phyloP scores from a whole-genome alignment of 306 rosid genomes.

The barrel medic (Medicago truncatula) region MtrunA17r5.0-ANR NC_053043.1:34748501-34749000 shows the following conservation, averaged over 20 bases:
- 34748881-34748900: slow-evolving; percentile 47
- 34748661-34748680: slow-evolving; percentile 55
- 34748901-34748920: slow-evolving; percentile 47
- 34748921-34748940: slow-evolving; percentile 38
- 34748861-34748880: slow-evolving; percentile 35
- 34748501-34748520: not conserved
- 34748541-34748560: too few relatives aligned
- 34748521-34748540: too few relatives aligned
- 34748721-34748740: slow-evolving; percentile 56
- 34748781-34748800: slow-evolving; percentile 47
- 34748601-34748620: too few relatives aligned
- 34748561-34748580: too few relatives aligned
- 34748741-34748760: slow-evolving; percentile 56
- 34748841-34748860: slow-evolving; percentile 39
- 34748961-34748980: slow-evolving; percentile 50
- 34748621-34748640: not conserved
- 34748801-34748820: slow-evolving; percentile 56
- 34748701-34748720: slow-evolving; percentile 47
- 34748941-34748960: slow-evolving; percentile 43
- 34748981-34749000: slow-evolving; percentile 42
- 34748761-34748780: slow-evolving; percentile 37
- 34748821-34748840: slow-evolving; percentile 47
- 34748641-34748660: slow-evolving; percentile 52
- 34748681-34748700: slow-evolving; percentile 42
- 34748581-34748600: too few relatives aligned